Evolutionary conservation across 2,329 filamentous ascomycete genomes (phyloP), one percentile per base, ranked within the genome.

Genomic region (Blastomyces gilchristii): DNA sequence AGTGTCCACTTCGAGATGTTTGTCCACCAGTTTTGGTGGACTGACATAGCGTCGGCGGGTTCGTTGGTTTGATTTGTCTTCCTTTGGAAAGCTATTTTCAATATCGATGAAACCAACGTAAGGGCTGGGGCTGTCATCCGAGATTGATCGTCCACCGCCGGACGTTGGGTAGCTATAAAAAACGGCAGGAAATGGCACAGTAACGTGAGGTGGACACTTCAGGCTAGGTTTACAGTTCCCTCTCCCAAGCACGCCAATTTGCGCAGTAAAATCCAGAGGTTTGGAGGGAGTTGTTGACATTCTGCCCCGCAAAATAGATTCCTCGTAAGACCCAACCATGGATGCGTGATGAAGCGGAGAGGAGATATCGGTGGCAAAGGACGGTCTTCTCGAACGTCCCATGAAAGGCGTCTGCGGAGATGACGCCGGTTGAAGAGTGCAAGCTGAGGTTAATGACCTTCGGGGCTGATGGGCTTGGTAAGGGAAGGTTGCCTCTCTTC

Each of bases 231-330:
- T 96, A 80, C 93, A 97, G 68, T 93, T 88, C 8, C 92, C 92
- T 68, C 87, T 87, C 11, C 92, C 94, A 18, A 97, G 79, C 0
- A 97, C 94, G 28, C 94, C 94, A 63, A 99, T 97, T 72, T 97
- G 91, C 37, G 94, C 94, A 6, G 95, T 83, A 71, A 99, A 99
- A 67, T 96, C 87, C 6, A 99, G 79, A 6, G 94, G 93, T 67
- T 90, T 92, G 0, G 93, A 97, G 0, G 94, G 93, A 1, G 87
- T 94, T 1, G 92, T 97, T 37, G 94, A 97, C 94, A 99, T 99
- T 66, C 94, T 86, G 49, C 94, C 94, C 57, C 91, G 86, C 1
- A 99, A 79, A 65, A 99, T 97, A 37, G 91, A 97, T 76, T 99
- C 94, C 75, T 99, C 94, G 69, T 97, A 99, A 1, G 93, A 97